Base-by-base conservation (phyloP, 1,284 basidiomycete genomes). In the Heterobasidion occidentale region DNA sequence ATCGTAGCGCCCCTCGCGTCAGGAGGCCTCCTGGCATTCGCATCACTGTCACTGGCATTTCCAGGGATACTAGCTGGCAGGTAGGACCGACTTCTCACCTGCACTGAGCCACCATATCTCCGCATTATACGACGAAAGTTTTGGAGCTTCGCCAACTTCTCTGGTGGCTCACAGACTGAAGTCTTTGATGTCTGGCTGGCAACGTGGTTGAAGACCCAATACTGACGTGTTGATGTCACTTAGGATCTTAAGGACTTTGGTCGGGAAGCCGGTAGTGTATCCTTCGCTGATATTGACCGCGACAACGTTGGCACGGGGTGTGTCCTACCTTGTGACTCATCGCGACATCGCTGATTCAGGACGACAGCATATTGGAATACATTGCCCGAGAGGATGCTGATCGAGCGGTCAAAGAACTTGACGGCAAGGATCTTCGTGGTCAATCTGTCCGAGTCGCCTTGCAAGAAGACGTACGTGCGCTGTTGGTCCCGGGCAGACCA, bases 171-270 rank as follows among this genome's bases (percentile, higher is more conserved):
- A 27, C 27, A 27, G 27, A 27, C 27, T 27, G 27, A 6, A 27
- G 6, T 27, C 6, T 27, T 27, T 27, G 27, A 27, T 27, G 27
- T 27, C 6, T 27, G 27, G 27, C 6, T 6, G 27, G 27, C 27
- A 27, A 5, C 27, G 27, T 27, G 27, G 27, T 27, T 42, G 38
- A 7, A 8, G 38, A 3, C 4, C 38, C 38, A 42, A 7, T 42
- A n/a, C 38, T 42, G 9, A 42, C 8, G 12, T n/a, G n/a, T 27
- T 52, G 59, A 44, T 57, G 58, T 62, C 52, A 78, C 27, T 49
- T 27, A 98, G 95, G 94, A 98, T 70, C 77, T 98, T 67, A 98
- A 98, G 74, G 94, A 98, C 70, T 98, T 95, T 63, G 94, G 92
- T 64, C 91, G 94, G 59, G 86, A 92, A 67, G 92, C 90, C 53